Percentiles rank a stretch among this genome's conserved stretches.
Conservation (phyloP, 1,284 basidiomycete species). For the Ceratobasidium sp. region DNA sequence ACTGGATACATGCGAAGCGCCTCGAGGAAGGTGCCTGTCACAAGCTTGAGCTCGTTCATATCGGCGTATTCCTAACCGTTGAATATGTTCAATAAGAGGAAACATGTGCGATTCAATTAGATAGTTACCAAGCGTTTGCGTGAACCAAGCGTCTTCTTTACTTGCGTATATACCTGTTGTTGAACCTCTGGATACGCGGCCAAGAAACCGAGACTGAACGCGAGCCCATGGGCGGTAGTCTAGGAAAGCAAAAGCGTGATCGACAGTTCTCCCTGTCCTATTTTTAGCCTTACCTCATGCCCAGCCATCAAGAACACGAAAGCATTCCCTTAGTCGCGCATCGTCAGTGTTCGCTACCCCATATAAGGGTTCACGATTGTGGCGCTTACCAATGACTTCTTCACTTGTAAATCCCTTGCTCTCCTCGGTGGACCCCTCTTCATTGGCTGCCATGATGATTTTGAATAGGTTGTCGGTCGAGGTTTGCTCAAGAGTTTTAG, state of each 20-base stretch:
- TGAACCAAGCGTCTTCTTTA: conserved; percentile 20
- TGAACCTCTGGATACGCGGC: conserved; percentile 32
- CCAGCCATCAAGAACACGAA: conserved; percentile 41
- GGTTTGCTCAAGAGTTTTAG: not conserved
- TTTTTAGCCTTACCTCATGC: conserved; percentile 33
- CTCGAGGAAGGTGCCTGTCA: conserved; percentile 26
- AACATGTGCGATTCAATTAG: not conserved
- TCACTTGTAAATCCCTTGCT: not conserved
- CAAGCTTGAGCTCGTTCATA: conserved; percentile 29
- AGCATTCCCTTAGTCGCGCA: conserved; percentile 1
- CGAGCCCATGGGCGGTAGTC: conserved; percentile 42
- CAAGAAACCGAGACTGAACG: conserved; percentile 38
- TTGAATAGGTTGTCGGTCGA: no score
- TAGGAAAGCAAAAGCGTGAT: not conserved
- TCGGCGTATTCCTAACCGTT: conserved; percentile 41
- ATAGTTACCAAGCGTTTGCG: conserved; percentile 4
- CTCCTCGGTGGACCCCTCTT: not conserved
- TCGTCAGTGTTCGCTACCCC: not conserved
- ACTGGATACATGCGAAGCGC: conserved; percentile 45
- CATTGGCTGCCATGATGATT: conserved; percentile 2
- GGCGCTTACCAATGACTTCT: conserved; percentile 14
- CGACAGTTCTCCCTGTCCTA: no score
- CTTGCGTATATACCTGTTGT: conserved; percentile 36
- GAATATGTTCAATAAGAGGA: not conserved
- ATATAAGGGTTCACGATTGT: not conserved